Base-by-base conservation (phyloP, 2,329 filamentous ascomycete species). In the Neonectria hederae region DNA sequence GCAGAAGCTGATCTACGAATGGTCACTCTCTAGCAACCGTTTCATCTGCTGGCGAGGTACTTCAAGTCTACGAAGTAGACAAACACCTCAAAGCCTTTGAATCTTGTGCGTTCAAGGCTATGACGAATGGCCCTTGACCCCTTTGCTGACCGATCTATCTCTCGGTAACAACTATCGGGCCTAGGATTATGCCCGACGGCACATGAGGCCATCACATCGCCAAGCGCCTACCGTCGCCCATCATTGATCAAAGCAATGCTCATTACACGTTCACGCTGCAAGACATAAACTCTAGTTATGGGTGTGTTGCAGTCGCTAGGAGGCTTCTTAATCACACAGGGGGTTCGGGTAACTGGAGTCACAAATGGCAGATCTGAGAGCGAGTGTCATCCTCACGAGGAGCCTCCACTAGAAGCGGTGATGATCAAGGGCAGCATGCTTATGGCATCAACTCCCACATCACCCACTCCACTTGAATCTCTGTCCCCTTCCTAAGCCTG, bases 271-370 rank as follows among this genome's bases (percentile, higher is more conserved):
- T 54, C 45, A 28, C 26, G 28, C 42, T 54, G 51, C 54, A 56
- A 59, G 40, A 54, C 42, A 24, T n/a, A 55, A 49, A 42, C 17
- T 32, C 38, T 2, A 54, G 17, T 14, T 19, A 7, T 38, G 38
- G 54, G 43, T 63, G 61, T 54, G 61, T 63, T 63, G 43, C 61
- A 63, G 24, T 59, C 54, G 49, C 45, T 43, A 59, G 22, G 46
- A 48, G 58, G 51, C 26, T 52, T 30, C 24, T 19, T 24, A 19
- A 35, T 54, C n/a, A 43, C 55, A 45, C 43, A 35, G 48, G 35
- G n/a, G 46, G 43, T 28, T 56, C 42, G 54, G 54, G 48, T 14
- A 43, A 26, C 8, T 35, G 10, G 35, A 54, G 32, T 59, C 55
- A 59, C 51, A 26, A 17, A 26, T 30, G 32, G 51, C 35, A 46